Conservation (phyloP, 768 basidiomycete genomes). For the Hypsizygus marmoreus region DNA sequence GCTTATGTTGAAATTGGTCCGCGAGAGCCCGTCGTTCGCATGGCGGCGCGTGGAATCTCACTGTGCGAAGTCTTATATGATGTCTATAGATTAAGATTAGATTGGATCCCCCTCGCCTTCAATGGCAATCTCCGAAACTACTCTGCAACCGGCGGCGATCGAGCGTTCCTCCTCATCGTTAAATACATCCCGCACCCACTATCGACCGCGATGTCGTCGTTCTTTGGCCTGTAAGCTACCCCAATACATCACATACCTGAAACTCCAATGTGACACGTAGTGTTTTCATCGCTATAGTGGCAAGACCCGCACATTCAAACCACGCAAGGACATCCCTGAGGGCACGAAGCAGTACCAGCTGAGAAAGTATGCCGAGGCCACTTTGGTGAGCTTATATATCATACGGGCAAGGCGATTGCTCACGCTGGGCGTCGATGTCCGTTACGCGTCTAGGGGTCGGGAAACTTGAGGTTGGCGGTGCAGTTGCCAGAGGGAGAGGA, state of each 20-base stretch:
- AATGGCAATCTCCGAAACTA: conserved; percentile 4
- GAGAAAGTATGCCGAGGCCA: conserved; percentile 97
- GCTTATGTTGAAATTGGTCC: too few relatives aligned
- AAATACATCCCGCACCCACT: conserved; percentile 2
- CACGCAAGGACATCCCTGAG: conserved; percentile 91
- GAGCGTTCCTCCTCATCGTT: neutral
- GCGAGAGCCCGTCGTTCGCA: too few relatives aligned
- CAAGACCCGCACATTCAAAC: conserved; percentile 95
- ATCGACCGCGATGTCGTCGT: conserved; percentile 67
- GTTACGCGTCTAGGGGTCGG: conserved; percentile 71
- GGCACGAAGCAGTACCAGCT: conserved; percentile 98
- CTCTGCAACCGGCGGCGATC: too few relatives aligned
- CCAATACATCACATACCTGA: conserved; percentile 6
- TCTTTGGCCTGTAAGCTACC: conserved; percentile 79
- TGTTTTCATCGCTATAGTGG: conserved; percentile 48
- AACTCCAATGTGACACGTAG: conserved; percentile 2
- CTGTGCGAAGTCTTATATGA: too few relatives aligned
- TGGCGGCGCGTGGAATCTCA: too few relatives aligned
- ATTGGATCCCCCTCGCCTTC: conserved; percentile 2
- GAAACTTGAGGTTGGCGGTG: conserved; percentile 91
- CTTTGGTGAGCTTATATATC: conserved; percentile 65
- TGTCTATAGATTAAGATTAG: conserved; percentile 2
- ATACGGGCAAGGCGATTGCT: too few relatives aligned
- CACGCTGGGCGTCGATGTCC: neutral
- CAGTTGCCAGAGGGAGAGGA: conserved; percentile 97